phyloP scores from a whole-genome alignment of 768 basidiomycete species.

The Boletus vinaceobasis region DNA sequence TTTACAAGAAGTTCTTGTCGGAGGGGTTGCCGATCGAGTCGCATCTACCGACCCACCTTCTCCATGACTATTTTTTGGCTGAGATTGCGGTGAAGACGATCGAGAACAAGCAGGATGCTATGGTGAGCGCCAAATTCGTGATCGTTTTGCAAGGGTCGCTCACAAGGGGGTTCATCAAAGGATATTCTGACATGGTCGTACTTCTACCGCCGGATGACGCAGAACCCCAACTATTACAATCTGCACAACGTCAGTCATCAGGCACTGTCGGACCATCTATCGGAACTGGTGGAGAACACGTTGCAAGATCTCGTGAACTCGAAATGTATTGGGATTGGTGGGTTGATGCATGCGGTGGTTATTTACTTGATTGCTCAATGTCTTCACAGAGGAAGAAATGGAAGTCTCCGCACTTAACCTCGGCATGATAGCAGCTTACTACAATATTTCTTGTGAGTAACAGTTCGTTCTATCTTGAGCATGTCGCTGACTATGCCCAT shows the following conservation, averaged over 20 bases:
- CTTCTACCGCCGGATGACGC: conserved; percentile 96
- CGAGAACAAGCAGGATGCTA: conserved; percentile 97
- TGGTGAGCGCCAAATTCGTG: conserved; percentile 47
- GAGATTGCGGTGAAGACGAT: conserved; percentile 99
- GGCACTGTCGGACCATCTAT: conserved; percentile 92
- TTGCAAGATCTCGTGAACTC: conserved; percentile 88
- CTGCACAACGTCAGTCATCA: conserved; percentile 94
- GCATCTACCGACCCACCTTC: conserved; percentile 80
- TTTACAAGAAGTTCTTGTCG: conserved; percentile 97
- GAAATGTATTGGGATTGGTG: conserved; percentile 90
- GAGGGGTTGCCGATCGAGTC: conserved; percentile 99
- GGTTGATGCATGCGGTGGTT: conserved; percentile 15
- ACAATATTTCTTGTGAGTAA: conserved; percentile 82
- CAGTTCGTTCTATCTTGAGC: background rate
- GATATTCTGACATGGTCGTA: conserved; percentile 99
- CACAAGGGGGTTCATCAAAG: conserved; percentile 32
- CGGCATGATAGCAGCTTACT: conserved; percentile 98
- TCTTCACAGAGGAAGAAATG: conserved; percentile 76
- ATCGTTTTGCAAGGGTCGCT: background rate
- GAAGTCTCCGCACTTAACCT: conserved; percentile 88
- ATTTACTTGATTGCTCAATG: background rate
- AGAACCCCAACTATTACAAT: conserved; percentile 95
- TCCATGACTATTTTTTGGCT: conserved; percentile 97
- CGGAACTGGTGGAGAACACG: conserved; percentile 93
- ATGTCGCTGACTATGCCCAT: conserved; percentile 4